Percentiles rank a stretch among this genome's conserved stretches.
Conservation (phyloP, 2,329 filamentous ascomycete genomes). For the Pyrenochaeta sp. region DNA sequence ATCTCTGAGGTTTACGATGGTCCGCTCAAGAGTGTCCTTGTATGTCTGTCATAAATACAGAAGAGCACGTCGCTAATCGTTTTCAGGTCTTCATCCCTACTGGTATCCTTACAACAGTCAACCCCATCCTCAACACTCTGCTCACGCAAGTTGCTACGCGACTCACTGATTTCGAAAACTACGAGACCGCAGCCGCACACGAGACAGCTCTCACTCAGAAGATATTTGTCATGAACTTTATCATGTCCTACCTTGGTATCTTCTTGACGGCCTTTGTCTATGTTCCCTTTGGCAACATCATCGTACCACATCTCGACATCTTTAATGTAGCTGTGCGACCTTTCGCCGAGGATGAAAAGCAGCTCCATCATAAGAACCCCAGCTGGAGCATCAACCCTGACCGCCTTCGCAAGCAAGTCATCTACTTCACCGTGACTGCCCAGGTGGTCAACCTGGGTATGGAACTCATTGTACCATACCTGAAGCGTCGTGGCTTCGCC, state of each 20-base stretch:
- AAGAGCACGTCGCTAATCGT: constrained; percentile 1
- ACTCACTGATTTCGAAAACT: constrained; percentile 88
- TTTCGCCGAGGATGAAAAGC: constrained; percentile 78
- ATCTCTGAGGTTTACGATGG: constrained; percentile 93
- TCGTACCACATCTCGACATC: constrained; percentile 86
- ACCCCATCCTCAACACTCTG: constrained; percentile 79
- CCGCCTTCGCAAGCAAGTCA: constrained; percentile 87
- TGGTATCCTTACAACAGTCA: constrained; percentile 79
- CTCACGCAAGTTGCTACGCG: constrained; percentile 79
- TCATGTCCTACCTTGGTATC: constrained; percentile 87
- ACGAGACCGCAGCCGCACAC: constrained; percentile 85
- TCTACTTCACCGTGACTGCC: constrained; percentile 94
- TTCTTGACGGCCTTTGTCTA: constrained; percentile 94
- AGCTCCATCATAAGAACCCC: constrained; percentile 63
- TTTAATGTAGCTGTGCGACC: constrained; percentile 78
- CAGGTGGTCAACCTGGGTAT: constrained; percentile 88
- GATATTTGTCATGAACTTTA: constrained; percentile 95
- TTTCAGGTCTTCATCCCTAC: constrained; percentile 84
- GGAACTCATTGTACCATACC: constrained; percentile 84
- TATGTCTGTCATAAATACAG: constrained; percentile 54
- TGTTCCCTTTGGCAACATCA: constrained; percentile 84
- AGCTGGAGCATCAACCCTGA: constrained; percentile 84
- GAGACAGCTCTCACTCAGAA: constrained; percentile 88
- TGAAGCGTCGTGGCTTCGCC: constrained; percentile 79
- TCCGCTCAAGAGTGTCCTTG: constrained; percentile 83